phyloP scores from a whole-genome alignment of 2,329 filamentous ascomycete species.

The Colletotrichum eleusines region DNA sequence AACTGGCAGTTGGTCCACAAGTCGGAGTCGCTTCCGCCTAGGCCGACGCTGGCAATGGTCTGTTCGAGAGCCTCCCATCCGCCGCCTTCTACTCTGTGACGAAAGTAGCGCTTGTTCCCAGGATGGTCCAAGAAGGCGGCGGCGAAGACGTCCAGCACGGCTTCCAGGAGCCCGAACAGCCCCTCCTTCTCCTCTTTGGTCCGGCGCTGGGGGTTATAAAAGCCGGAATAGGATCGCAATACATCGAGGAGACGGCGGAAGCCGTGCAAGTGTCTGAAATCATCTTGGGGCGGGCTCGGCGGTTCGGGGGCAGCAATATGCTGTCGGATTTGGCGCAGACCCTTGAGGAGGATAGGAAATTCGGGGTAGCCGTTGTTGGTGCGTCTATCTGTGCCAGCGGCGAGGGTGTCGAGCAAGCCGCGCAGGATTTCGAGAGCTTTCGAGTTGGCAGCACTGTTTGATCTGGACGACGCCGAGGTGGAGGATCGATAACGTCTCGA shows the following conservation, averaged over 20 bases:
- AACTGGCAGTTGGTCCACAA: conserved; percentile 77
- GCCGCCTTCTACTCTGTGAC: conserved; percentile 77
- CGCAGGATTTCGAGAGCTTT: conserved; percentile 72
- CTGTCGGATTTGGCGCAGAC: conserved; percentile 75
- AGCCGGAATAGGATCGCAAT: conserved; percentile 78
- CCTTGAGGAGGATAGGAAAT: conserved; percentile 62
- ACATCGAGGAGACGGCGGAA: conserved; percentile 81
- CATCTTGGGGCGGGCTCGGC: conserved; percentile 73
- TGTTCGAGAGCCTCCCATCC: conserved; percentile 85
- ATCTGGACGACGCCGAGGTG: conserved; percentile 71
- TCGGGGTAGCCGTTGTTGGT: conserved; percentile 61
- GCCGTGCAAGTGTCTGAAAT: conserved; percentile 84
- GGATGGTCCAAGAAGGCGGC: conserved; percentile 82
- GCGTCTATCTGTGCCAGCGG: conserved; percentile 51
- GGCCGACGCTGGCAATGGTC: conserved; percentile 75
- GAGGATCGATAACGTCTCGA: conserved; percentile 72
- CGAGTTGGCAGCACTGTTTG: conserved; percentile 65
- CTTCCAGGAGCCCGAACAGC: conserved; percentile 77
- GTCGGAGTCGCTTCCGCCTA: conserved; percentile 75
- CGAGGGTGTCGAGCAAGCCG: conserved; percentile 63
- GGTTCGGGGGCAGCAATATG: conserved; percentile 63
- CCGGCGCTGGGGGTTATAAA: conserved; percentile 77
- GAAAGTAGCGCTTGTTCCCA: conserved; percentile 91
- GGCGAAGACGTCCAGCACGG: conserved; percentile 79
- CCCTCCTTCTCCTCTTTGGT: conserved; percentile 71